Conservation (phyloP, 768 basidiomycete species). For the Tylopilus felleus region DNA sequence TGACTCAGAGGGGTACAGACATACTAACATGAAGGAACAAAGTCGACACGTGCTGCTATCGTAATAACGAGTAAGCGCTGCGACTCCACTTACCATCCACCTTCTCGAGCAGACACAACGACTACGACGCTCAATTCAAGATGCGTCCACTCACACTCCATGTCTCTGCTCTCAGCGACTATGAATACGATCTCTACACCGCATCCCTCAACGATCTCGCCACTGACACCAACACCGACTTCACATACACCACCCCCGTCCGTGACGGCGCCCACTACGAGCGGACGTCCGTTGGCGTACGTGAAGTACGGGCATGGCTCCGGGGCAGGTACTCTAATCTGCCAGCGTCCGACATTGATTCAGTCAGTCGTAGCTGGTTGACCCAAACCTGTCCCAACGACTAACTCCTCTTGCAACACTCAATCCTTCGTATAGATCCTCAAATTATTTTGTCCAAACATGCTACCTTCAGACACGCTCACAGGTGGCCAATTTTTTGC, state of each 20-base stretch:
- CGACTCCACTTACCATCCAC: neutral
- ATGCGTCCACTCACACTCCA: conserved; percentile 69
- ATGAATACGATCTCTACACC: conserved; percentile 69
- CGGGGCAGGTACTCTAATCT: conserved; percentile 64
- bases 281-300: conserved; percentile 47
- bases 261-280: conserved; percentile 54
- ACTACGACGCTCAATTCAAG: neutral
- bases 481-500: conserved; percentile 77
- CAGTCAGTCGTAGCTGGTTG: conserved; percentile 38
- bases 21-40: too few species aligned
- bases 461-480: conserved; percentile 51
- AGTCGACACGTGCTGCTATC: conserved; percentile 12
- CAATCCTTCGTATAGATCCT: conserved; percentile 49
- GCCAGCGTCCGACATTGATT: conserved; percentile 51
- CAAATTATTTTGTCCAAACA: conserved; percentile 55
- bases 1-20: too few species aligned
- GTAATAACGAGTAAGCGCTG: neutral
- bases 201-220: conserved; percentile 53
- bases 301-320: conserved; percentile 75
- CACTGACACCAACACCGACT: conserved; percentile 21
- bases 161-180: conserved; percentile 70
- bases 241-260: neutral
- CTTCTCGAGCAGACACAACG: neutral
- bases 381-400: neutral
- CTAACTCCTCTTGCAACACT: conserved; percentile 7